Conservation (phyloP, 768 basidiomycete species). For the Termitomyces heimii region DNA sequence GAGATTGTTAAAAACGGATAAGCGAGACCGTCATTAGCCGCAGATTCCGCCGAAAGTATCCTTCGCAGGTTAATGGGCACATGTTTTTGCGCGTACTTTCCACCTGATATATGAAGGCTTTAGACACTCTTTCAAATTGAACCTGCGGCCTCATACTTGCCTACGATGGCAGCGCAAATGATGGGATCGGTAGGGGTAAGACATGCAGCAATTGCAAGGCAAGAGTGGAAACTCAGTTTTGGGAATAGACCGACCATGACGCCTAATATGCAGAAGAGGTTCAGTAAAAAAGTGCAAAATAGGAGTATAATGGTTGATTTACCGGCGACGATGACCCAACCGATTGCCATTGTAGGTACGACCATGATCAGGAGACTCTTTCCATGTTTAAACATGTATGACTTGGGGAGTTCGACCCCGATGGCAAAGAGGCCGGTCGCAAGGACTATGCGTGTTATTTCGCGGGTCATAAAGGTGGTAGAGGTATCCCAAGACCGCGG, state of each 20-base stretch:
- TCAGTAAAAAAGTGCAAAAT: background rate
- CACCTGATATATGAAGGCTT: constrained; percentile 34
- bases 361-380: constrained; percentile 66
- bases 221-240: constrained; percentile 60
- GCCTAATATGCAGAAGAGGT: constrained; percentile 25
- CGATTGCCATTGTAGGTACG: constrained; percentile 79
- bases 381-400: constrained; percentile 79
- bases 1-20: constrained; percentile 89
- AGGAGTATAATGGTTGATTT: constrained; percentile 9
- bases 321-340: constrained; percentile 77
- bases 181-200: constrained; percentile 95
- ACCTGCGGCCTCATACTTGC: constrained; percentile 24
- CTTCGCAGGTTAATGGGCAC: constrained; percentile 74
- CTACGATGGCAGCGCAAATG: constrained; percentile 79
- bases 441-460: constrained; percentile 47
- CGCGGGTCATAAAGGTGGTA: constrained; percentile 53
- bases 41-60: constrained; percentile 83
- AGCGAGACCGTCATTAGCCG: constrained; percentile 93
- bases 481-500: constrained; percentile 64
- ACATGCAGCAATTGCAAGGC: constrained; percentile 83
- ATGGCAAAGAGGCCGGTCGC: constrained; percentile 92
- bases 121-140: background rate
- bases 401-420: constrained; percentile 85
- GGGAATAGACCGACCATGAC: constrained; percentile 73
- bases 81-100: constrained; percentile 62